These are phyloP conservation scores for Glebionis coronaria DNA, from an alignment of 129 eudicot genomes.

Conservation along the genomic window DNA sequence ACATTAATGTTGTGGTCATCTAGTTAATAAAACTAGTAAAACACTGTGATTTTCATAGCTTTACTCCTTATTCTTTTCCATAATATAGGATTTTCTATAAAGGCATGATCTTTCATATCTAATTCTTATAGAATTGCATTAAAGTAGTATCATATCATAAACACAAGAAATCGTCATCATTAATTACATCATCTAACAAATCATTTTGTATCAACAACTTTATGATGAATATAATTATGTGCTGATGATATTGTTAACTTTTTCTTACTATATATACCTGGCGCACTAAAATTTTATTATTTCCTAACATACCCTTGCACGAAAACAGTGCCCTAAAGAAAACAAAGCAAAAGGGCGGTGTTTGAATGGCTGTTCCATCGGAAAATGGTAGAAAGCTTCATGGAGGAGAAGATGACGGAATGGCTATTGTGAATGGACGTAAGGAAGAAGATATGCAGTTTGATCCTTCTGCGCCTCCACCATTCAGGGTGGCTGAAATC, in stretches of 20 bases:
- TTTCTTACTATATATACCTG: background rate
- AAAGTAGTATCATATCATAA: background rate
- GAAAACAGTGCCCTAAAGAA: slow-evolving; percentile 16
- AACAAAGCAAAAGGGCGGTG: background rate
- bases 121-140: slow-evolving; percentile 4
- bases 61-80: background rate
- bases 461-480: slow-evolving; percentile 73
- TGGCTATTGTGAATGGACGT: background rate
- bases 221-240: too few species aligned
- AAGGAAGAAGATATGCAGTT: slow-evolving; percentile 28
- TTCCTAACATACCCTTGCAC: slow-evolving; percentile 24
- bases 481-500: slow-evolving; percentile 63
- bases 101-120: background rate
- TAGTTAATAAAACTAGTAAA: background rate
- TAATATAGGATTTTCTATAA: background rate
- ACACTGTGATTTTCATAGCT: slow-evolving; percentile 2
- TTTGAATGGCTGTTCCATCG: slow-evolving; percentile 29
- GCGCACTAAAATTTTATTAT: background rate
- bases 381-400: slow-evolving; percentile 30
- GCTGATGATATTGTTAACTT: background rate
- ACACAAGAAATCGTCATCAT: too few species aligned
- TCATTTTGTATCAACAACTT: too few species aligned
- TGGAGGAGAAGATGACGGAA: slow-evolving; percentile 17
- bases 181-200: too few species aligned
- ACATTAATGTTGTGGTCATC: background rate